Base-by-base conservation (phyloP, 805 yeast species). In the Kurtzmaniella fragi region DNA sequence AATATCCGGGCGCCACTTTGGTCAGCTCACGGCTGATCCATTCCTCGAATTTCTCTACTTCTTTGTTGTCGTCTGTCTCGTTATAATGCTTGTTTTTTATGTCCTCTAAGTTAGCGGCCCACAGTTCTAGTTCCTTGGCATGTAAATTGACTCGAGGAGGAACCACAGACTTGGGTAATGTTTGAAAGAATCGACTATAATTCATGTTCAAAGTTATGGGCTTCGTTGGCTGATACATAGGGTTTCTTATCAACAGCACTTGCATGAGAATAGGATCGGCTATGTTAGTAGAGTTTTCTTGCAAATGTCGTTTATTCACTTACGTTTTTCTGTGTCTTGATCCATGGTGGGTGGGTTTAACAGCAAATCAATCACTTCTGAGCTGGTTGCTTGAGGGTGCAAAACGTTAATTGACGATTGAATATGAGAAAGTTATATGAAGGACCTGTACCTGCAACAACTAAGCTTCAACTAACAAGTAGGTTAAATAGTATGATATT, bases 191-290 rank as follows among this genome's bases (percentile, higher is more conserved):
- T 42, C 62, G 62, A 13, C 56, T 59, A 53, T 73, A 80, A 44
- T 71, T 71, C 26, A 68, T 56, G 28, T 80, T 76, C 28, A 79
- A 60, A 5, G 77, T 69, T 11, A 78, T 68, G 0, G 82, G 73
- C 42, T 67, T 73, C 13, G 84, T 83, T 1, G 80, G 75, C 40
- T 66, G 71, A 44, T 59, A 68, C 17, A 61, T 59, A 3, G 80
- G 82, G 41, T 78, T 75, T 29, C 71, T 61, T 12, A 76, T 70
- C 30, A 79, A 64, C 0, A 84, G 84, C 0, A 79, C 71, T 43
- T 77, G 78, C 28, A 71, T 61, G 5, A 78, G 60, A 11, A 72
- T 43, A 0, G 75, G 67, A 44, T 77, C 78, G 17, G 71, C 77
- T 73, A 14, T 3, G 43, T 44, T 47, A 42, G 45, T 42, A 41